phyloP scores from a whole-genome alignment of 768 basidiomycete species.

The Serendipita sp. region DNA sequence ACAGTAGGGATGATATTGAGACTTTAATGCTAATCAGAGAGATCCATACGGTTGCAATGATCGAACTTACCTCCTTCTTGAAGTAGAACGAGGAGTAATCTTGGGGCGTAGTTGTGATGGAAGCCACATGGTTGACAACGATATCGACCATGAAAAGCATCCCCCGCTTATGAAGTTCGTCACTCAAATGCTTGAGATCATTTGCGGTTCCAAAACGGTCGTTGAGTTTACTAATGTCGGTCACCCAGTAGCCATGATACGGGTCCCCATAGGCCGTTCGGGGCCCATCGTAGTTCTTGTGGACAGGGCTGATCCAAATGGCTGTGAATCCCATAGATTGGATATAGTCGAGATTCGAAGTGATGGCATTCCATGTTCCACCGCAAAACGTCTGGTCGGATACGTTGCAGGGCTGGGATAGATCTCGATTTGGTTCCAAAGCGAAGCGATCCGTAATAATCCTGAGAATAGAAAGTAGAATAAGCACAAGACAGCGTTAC shows the following conservation, averaged over 20 bases:
- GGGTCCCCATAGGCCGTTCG: conserved; percentile 60
- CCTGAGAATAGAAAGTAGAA: conserved; percentile 19
- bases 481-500: background rate
- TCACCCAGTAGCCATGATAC: conserved; percentile 78
- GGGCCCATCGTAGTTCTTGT: conserved; percentile 59
- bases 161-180: conserved; percentile 48
- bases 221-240: conserved; percentile 53
- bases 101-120: conserved; percentile 37
- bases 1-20: conserved; percentile 67
- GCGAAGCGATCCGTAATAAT: conserved; percentile 66
- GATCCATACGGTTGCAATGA: background rate
- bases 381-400: conserved; percentile 58
- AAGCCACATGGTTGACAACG: conserved; percentile 77
- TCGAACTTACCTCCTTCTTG: conserved; percentile 35
- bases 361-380: conserved; percentile 64
- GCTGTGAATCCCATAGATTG: conserved; percentile 66
- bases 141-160: conserved; percentile 80
- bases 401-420: conserved; percentile 36
- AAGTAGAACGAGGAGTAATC: conserved; percentile 54
- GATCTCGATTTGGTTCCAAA: conserved; percentile 36
- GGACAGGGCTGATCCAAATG: conserved; percentile 78
- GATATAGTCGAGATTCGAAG: conserved; percentile 69
- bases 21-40: conserved; percentile 20
- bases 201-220: conserved; percentile 51
- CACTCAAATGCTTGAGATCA: conserved; percentile 51